Base-by-base conservation (phyloP, 2,329 filamentous ascomycete species). In the Rosellinia necatrix region DNA sequence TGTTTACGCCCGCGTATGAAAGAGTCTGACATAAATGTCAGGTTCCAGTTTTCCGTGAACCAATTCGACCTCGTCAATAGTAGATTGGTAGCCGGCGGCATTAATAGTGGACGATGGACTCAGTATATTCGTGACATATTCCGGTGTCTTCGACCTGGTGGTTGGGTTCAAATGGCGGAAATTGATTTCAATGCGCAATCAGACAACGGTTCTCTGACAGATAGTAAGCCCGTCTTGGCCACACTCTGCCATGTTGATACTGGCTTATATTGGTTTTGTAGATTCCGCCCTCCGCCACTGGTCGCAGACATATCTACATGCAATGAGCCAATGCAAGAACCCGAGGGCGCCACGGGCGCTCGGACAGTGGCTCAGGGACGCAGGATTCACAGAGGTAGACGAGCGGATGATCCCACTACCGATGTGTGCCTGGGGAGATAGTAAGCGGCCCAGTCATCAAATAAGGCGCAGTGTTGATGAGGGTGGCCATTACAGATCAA, bases 111-210 rank as follows among this genome's bases (percentile, higher is more conserved):
- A 59, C 82, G 91, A 70, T 97, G 92, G 92, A 74, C 76, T 52
- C 79, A 80, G 27, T 96, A 96, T 72, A 73, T 96, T 61, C 78
- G 79, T 64, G 92, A 96, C 64, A 89, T 96, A 58, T 82, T 84
- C 62, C 80, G 84, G 19, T 81, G 91, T 8, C 76, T 92, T 60
- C 87, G 84, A 47, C 87, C 86, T 5, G 88, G 87, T 2, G 92
- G 92, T 1, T 96, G 91, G 91, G 82, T 89, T 56, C 91, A 96
- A 68, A 87, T 96, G 81, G 83, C 90, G n/a, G 92, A 96, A 69
- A 83, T 92, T 65, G 91, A 96, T 68, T 88, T 87, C 71, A 91
- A 91, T 62, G 86, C 90, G 22, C 92, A 96, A 71, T 96, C 91
- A 0, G 86, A 93, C 64, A 96, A 90, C 66, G 91, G 91, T 4